A percentile compares a stretch with the other conserved stretches of the same genome.
Conservation (phyloP, 768 basidiomycete species). For the Termitomyces sp. region DNA sequence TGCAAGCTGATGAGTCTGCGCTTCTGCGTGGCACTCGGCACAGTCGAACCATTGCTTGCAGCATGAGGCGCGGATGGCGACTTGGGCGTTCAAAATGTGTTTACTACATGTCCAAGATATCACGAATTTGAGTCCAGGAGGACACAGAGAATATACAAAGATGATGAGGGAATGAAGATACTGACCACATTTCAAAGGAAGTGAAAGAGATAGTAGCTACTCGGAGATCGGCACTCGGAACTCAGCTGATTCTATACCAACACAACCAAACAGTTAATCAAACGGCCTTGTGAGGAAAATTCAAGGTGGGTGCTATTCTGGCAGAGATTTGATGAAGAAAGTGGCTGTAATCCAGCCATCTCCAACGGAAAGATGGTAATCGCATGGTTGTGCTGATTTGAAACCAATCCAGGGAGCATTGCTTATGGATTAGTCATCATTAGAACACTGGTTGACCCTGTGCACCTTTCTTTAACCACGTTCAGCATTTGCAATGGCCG, state of each 20-base stretch:
- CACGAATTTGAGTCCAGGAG: neutral
- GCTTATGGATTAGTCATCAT: conserved; percentile 10
- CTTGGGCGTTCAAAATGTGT: conserved; percentile 95
- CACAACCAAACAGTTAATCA: neutral
- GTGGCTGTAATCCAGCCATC: neutral
- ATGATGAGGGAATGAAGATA: neutral
- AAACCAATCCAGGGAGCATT: neutral
- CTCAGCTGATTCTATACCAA: conserved; percentile 1
- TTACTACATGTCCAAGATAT: conserved; percentile 52
- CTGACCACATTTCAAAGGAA: conserved; percentile 8
- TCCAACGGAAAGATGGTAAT: neutral
- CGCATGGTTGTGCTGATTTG: too few species aligned
- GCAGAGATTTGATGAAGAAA: neutral
- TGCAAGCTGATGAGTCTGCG: conserved; percentile 65
- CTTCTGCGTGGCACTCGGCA: conserved; percentile 89
- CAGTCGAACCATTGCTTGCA: conserved; percentile 99
- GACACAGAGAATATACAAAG: neutral
- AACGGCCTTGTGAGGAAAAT: neutral
- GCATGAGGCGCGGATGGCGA: conserved; percentile 93
- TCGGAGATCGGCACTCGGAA: conserved; percentile 1
- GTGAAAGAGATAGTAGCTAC: neutral
- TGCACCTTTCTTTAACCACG: conserved; percentile 8
- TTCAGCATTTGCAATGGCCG: conserved; percentile 45
- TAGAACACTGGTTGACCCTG: neutral
- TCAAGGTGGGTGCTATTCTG: neutral